phyloP scores from a whole-genome alignment of 441 rosid genomes.

The Theobroma grandiflorum region DNA sequence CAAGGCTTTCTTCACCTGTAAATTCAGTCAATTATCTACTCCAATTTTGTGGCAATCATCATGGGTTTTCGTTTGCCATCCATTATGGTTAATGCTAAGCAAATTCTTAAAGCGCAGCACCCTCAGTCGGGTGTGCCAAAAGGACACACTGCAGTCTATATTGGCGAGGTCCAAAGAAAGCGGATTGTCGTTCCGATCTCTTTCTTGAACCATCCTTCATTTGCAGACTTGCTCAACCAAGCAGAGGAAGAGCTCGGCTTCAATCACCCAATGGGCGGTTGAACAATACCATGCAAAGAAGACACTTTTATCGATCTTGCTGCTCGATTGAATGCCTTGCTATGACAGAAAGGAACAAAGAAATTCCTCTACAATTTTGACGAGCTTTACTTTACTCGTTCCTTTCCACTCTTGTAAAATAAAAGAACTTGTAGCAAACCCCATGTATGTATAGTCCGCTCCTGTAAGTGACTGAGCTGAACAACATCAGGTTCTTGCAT shows the following conservation, averaged over 20 bases:
- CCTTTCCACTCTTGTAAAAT: background rate
- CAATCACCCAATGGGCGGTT: slow-evolving; percentile 55
- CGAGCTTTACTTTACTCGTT: no score
- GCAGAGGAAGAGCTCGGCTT: slow-evolving; percentile 68
- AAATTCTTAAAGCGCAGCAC: slow-evolving; percentile 9
- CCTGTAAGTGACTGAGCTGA: background rate
- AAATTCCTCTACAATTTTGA: background rate
- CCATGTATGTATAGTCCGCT: background rate
- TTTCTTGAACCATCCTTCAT: slow-evolving; percentile 45
- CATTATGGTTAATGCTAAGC: slow-evolving; percentile 22
- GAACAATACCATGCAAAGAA: slow-evolving; percentile 54
- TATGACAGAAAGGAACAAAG: background rate
- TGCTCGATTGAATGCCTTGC: slow-evolving; percentile 24
- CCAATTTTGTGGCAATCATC: background rate
- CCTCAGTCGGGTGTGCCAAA: slow-evolving; percentile 41
- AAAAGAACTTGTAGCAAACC: background rate
- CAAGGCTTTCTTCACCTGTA: background rate
- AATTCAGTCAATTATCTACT: background rate
- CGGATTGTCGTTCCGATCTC: slow-evolving; percentile 52
- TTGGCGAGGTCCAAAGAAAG: slow-evolving; percentile 47
- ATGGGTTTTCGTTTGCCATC: slow-evolving; percentile 40
- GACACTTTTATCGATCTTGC: slow-evolving; percentile 45
- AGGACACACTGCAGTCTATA: slow-evolving; percentile 56
- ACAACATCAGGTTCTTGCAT: background rate
- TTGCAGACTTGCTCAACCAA: slow-evolving; percentile 42